Evolutionary conservation across 108 stramenopile genomes (phyloP).

Genomic region (Aurantiochytrium sp.): DNA sequence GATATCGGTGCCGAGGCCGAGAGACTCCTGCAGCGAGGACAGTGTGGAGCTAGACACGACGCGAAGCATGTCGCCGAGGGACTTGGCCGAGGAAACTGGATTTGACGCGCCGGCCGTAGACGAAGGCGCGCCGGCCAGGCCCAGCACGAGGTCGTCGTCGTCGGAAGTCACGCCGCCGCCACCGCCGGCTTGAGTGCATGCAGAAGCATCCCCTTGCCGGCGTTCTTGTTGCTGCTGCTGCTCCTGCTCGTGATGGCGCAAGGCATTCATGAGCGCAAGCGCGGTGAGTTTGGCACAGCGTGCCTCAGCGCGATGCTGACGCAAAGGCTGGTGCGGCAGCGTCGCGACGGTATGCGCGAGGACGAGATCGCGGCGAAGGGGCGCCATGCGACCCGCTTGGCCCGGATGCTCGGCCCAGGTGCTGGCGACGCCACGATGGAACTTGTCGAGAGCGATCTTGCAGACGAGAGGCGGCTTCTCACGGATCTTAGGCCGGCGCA

Average conservation of each 20-base stretch:
- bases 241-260: background rate
- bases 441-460: background rate
- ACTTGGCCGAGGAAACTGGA: background rate
- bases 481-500: background rate
- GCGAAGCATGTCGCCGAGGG: background rate
- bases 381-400: background rate
- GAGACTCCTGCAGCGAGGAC: background rate
- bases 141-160: too few species aligned
- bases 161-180: too few species aligned
- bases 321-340: background rate
- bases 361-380: background rate
- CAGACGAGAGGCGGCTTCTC: conserved; percentile 1
- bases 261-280: background rate
- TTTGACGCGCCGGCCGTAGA: background rate
- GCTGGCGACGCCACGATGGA: background rate
- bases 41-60: background rate
- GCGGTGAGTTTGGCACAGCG: background rate
- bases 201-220: too few species aligned
- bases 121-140: too few species aligned
- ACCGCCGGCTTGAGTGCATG: too few species aligned
- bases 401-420: background rate
- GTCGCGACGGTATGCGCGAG: background rate
- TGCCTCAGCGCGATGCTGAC: background rate
- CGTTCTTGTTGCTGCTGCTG: too few species aligned
- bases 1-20: background rate